phyloP scores from a whole-genome alignment of 129 eudicot species.

The Rutidosis leptorrhynchoides region DNA sequence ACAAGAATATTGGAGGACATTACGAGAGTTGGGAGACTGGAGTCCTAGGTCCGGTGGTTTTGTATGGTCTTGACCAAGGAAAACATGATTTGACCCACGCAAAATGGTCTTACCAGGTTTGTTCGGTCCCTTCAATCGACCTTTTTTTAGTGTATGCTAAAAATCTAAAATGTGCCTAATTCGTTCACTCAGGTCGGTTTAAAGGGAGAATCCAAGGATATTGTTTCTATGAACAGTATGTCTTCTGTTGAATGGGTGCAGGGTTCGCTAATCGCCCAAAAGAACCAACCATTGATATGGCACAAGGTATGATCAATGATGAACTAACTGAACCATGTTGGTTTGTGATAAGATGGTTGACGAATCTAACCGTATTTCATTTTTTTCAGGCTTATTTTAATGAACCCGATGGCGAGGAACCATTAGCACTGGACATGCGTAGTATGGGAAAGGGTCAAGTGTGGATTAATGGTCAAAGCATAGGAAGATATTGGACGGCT shows the following conservation, averaged over 20 bases:
- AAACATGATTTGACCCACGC: slow-evolving; percentile 68
- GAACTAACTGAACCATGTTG: background rate
- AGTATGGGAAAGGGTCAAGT: slow-evolving; percentile 98
- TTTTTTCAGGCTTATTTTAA: slow-evolving; percentile 70
- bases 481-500: slow-evolving; percentile 92
- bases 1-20: slow-evolving; percentile 90
- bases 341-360: slow-evolving; percentile 8
- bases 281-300: slow-evolving; percentile 83
- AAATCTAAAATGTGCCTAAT: slow-evolving; percentile 22
- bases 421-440: slow-evolving; percentile 84
- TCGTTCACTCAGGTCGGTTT: slow-evolving; percentile 64
- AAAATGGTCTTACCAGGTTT: slow-evolving; percentile 91
- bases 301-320: slow-evolving; percentile 60
- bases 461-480: slow-evolving; percentile 92
- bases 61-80: slow-evolving; percentile 75
- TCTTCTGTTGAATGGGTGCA: slow-evolving; percentile 84
- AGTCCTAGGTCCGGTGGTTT: slow-evolving; percentile 78
- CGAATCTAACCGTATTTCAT: background rate
- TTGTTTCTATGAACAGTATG: slow-evolving; percentile 54
- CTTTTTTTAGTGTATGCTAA: slow-evolving; percentile 12
- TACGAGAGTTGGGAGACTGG: slow-evolving; percentile 87
- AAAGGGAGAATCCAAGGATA: slow-evolving; percentile 87
- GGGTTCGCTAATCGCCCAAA: slow-evolving; percentile 64
- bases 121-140: background rate
- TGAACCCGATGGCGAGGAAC: slow-evolving; percentile 83